These are phyloP conservation scores for Fagus sylvatica DNA, from an alignment of 306 rosid genomes.

Conservation along the genomic window DNA sequence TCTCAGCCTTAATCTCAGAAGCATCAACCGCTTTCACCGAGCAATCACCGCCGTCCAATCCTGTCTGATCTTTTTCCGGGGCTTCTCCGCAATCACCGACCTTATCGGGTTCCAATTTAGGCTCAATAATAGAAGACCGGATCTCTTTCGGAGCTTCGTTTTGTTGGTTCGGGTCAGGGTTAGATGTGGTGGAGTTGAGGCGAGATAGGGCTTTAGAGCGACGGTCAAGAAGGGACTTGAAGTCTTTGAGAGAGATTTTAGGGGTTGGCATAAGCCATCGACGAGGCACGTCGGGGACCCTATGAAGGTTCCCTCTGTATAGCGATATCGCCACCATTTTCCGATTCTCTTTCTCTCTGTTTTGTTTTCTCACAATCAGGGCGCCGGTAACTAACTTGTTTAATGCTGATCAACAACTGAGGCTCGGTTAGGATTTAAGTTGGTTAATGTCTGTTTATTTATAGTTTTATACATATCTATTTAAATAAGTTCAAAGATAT, in stretches of 20 bases:
- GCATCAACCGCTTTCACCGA: slow-evolving; percentile 31
- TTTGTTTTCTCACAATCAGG: not conserved
- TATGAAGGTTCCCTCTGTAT: slow-evolving; percentile 94
- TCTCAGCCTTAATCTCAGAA: slow-evolving; percentile 33
- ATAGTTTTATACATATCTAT: too few relatives aligned
- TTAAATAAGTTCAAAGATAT: too few relatives aligned
- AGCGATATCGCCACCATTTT: slow-evolving; percentile 89
- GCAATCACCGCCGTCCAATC: slow-evolving; percentile 25
- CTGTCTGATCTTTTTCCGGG: slow-evolving; percentile 35
- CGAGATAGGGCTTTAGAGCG: slow-evolving; percentile 81
- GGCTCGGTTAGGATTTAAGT: too few relatives aligned
- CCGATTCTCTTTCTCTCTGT: slow-evolving; percentile 6
- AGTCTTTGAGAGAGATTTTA: slow-evolving; percentile 66
- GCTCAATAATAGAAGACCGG: slow-evolving; percentile 1
- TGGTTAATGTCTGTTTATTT: too few relatives aligned
- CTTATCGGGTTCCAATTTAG: slow-evolving; percentile 21
- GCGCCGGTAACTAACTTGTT: too few relatives aligned
- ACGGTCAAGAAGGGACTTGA: slow-evolving; percentile 66
- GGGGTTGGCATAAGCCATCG: slow-evolving; percentile 85
- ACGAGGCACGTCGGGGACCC: slow-evolving; percentile 74
- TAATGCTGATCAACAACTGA: too few relatives aligned
- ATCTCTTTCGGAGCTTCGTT: slow-evolving; percentile 19
- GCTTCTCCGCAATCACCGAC: slow-evolving; percentile 43
- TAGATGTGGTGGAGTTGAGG: slow-evolving; percentile 26
- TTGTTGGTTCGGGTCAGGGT: slow-evolving; percentile 2